Percentiles rank a stretch among this genome's conserved stretches.
Evolutionary conservation across 2,329 filamentous ascomycete genomes (phyloP).

Genomic region (Colletotrichum gloeosporioides): DNA sequence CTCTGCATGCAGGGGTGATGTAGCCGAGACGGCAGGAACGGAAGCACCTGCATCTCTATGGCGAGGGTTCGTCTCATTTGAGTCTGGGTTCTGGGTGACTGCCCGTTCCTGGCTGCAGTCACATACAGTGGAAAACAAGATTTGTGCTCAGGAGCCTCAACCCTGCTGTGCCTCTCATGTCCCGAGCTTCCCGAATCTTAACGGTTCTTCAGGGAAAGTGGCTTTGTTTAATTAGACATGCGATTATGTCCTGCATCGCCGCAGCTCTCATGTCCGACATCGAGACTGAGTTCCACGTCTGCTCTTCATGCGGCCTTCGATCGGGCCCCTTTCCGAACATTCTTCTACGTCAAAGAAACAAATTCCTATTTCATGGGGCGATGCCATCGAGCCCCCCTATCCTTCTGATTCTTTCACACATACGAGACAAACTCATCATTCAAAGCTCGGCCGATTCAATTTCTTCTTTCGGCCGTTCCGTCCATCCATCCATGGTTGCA

Average conservation of each 20-base stretch:
- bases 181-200: not conserved
- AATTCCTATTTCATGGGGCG: not conserved
- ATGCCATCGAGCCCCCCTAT: not conserved
- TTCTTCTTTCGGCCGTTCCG: not conserved
- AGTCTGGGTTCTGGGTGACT: not conserved
- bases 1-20: not conserved
- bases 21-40: not conserved
- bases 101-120: not conserved
- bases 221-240: not conserved
- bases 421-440: not conserved
- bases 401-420: accelerated
- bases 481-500: not conserved
- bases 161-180: not conserved
- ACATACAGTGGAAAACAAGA: not conserved
- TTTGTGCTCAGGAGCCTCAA: not conserved
- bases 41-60: not conserved
- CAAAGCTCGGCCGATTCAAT: not conserved
- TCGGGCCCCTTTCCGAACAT: accelerated
- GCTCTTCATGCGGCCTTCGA: not conserved
- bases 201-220: not conserved
- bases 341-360: accelerated
- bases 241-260: not conserved
- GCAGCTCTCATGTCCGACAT: not conserved
- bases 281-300: not conserved
- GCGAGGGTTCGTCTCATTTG: not conserved